Conservation (phyloP, 805 yeast genomes). For the Kazachstania kunashirensis region DNA sequence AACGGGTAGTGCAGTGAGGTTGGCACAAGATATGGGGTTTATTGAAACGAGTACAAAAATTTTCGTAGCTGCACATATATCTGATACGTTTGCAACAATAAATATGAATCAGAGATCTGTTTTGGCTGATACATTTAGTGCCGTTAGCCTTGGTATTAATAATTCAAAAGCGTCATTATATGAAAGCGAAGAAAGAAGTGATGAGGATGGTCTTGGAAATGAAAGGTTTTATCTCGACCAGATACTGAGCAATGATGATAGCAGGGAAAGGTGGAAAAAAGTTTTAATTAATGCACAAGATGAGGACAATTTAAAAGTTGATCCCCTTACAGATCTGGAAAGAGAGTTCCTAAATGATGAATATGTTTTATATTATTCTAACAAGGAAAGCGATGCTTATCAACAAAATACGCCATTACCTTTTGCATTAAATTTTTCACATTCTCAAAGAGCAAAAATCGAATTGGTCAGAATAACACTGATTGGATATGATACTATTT, state of each 20-base stretch:
- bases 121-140: slow-evolving; percentile 63
- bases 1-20: slow-evolving; percentile 74
- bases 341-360: slow-evolving; percentile 29
- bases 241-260: slow-evolving; percentile 17
- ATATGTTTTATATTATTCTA: slow-evolving; percentile 21
- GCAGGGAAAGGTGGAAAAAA: slow-evolving; percentile 19
- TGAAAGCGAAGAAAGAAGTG: slow-evolving; percentile 28
- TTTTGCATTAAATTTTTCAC: slow-evolving; percentile 43
- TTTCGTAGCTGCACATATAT: slow-evolving; percentile 72
- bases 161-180: slow-evolving; percentile 1
- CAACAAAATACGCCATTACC: slow-evolving; percentile 9
- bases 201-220: slow-evolving; percentile 23
- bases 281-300: slow-evolving; percentile 11
- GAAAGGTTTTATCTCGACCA: slow-evolving; percentile 28
- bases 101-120: slow-evolving; percentile 71
- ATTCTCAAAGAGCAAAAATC: slow-evolving; percentile 62
- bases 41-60: slow-evolving; percentile 64
- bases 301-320: slow-evolving; percentile 5
- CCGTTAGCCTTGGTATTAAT: slow-evolving; percentile 36
- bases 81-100: slow-evolving; percentile 77
- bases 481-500: slow-evolving; percentile 74
- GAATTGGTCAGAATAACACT: slow-evolving; percentile 72
- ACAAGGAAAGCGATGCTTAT: slow-evolving; percentile 5
- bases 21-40: slow-evolving; percentile 80
- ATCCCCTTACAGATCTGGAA: slow-evolving; percentile 16